A percentile compares a stretch with the other conserved stretches of the same genome.
Conservation (phyloP, 2,329 filamentous ascomycete species). For the Diaporthe sp. region DNA sequence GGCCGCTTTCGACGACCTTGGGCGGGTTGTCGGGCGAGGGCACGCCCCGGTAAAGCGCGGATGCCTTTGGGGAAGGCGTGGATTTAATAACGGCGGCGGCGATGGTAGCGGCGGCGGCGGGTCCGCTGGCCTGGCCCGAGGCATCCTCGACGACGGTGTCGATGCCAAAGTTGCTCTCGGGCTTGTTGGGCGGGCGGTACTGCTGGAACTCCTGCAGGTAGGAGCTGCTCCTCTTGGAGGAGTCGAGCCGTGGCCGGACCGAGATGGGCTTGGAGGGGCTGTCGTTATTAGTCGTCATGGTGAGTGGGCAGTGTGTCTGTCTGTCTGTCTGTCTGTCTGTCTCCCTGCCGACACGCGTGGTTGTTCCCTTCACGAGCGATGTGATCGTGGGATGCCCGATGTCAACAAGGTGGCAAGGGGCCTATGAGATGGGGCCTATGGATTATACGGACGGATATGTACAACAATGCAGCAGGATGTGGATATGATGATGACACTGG, state of each 20-base stretch:
- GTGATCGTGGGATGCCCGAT: not conserved
- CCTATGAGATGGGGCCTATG: not conserved
- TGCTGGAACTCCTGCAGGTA: conserved; percentile 76
- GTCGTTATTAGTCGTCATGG: conserved; percentile 38
- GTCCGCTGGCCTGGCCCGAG: conserved; percentile 51
- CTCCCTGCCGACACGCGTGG: conserved; percentile 16
- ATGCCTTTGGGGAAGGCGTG: conserved; percentile 23
- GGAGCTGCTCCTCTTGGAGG: conserved; percentile 71
- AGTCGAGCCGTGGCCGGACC: conserved; percentile 63
- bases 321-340: not conserved
- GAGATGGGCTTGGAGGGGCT: conserved; percentile 51
- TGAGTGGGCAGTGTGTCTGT: conserved; percentile 9
- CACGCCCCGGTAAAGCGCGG: conserved; percentile 68
- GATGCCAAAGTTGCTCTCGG: conserved; percentile 72
- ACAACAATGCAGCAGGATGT: conserved; percentile 9
- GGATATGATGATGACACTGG: not conserved
- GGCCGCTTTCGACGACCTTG: conserved; percentile 72
- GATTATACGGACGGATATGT: conserved; percentile 25
- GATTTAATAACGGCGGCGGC: not conserved
- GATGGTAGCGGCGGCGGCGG: conserved; percentile 13
- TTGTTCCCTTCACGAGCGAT: conserved; percentile 15
- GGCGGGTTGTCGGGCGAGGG: conserved; percentile 72
- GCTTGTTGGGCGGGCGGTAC: conserved; percentile 69
- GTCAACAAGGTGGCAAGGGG: conserved; percentile 3
- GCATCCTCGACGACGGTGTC: conserved; percentile 75